phyloP scores from a whole-genome alignment of 2,329 filamentous ascomycete genomes.

The Tothia fuscella region DNA sequence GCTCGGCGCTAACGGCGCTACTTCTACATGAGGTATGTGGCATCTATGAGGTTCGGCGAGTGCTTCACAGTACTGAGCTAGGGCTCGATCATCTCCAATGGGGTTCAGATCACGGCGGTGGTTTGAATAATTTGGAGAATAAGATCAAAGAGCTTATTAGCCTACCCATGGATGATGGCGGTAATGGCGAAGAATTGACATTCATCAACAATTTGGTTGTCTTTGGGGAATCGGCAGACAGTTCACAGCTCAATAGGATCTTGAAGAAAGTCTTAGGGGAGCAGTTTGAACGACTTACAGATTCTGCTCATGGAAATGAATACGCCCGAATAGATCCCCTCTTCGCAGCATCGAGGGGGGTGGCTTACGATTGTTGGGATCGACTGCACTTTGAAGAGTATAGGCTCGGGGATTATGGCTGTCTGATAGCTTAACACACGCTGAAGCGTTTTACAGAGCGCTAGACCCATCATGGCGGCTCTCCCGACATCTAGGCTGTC shows the following conservation, averaged over 20 bases:
- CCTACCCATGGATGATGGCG: too few relatives aligned
- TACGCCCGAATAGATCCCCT: not conserved
- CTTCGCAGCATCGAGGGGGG: not conserved
- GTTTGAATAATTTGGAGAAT: too few relatives aligned
- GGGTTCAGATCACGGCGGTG: not conserved
- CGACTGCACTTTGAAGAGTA: not conserved
- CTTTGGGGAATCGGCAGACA: not conserved
- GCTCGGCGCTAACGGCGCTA: not conserved
- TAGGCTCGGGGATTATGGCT: too few relatives aligned
- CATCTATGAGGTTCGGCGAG: not conserved
- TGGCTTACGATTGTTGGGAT: not conserved
- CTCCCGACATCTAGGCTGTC: too few relatives aligned
- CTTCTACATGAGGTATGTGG: not conserved
- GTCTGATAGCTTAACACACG: too few relatives aligned
- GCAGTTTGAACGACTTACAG: not conserved
- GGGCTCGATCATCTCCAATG: not conserved
- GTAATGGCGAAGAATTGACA: too few relatives aligned
- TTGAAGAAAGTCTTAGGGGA: not conserved
- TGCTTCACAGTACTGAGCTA: not conserved
- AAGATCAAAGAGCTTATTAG: too few relatives aligned
- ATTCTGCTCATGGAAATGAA: not conserved
- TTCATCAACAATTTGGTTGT: not conserved
- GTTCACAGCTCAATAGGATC: not conserved
- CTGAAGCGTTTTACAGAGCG: too few relatives aligned
- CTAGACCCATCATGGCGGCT: too few relatives aligned